Base-by-base conservation (phyloP, 164 flowering plant genomes). In the Hamamelis virginiana region DNA sequence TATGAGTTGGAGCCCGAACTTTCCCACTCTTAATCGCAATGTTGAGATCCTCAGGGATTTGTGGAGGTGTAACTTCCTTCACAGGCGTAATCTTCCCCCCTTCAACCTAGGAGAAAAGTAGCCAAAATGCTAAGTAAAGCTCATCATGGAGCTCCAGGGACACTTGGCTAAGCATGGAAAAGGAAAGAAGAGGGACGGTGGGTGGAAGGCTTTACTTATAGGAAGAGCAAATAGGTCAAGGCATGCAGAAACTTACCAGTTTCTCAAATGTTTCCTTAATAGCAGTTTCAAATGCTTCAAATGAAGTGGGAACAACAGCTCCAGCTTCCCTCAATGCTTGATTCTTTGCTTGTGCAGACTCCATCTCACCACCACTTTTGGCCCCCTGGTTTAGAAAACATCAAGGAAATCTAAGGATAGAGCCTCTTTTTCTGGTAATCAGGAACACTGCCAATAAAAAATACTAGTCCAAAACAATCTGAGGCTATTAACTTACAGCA, bases 1-100 rank as follows among this genome's bases (percentile, higher is more conserved):
- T 90, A 74, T 96, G 98, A 74, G 98, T 96, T 63, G 98, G 98
- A 73, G 98, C 98, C n/a, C 97, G 93, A 70, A 96, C 98, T 89
- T 91, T 96, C 46, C 99, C 98, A 71, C 97, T 93, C 79, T 93
- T 93, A 70, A 96, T 93, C 62, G 97, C 98, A 38, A 71, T 68
- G 74, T 77, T 91, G 62, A 96, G 96, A 83, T 96, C 99, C 81
- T 96, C 99, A n/a, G 99, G 99, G 69, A 96, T 93, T 77, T 78
- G 93, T 59, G 99, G 99, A 63, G 97, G 99, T 62, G 62, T 82
- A 46, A 96, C 69, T 81, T 96, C 99, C 74, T 89, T 87, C 11
- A 93, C 85, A 26, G 96, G 87, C 47, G 89, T 56, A 59, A 86
- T 86, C 76, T 91, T 90, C 15, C 98, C 97, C 48, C 80, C 89